phyloP scores from a whole-genome alignment of 108 stramenopile genomes.

The Cafeteria roenbergensis region DNA sequence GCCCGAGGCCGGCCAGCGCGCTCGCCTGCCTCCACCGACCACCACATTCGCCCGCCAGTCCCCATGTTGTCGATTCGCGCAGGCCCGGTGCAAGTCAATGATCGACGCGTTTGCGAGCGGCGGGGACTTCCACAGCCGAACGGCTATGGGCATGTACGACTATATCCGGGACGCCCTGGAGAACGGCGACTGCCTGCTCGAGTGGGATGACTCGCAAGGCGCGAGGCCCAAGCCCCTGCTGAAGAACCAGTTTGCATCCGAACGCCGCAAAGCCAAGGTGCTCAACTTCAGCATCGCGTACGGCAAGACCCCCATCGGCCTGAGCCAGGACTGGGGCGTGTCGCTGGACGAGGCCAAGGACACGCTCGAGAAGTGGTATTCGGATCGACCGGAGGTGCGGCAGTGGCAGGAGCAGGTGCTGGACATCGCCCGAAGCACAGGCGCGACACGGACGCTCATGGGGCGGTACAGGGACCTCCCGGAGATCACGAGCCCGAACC shows the following conservation, averaged over 20 bases:
- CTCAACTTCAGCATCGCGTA: conserved; percentile 98
- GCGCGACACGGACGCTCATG: conserved; percentile 78
- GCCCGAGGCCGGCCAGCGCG: too few species aligned
- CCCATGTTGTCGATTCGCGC: too few species aligned
- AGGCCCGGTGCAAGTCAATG: conserved; percentile 76
- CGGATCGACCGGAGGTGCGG: conserved; percentile 76
- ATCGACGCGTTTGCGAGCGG: conserved; percentile 85
- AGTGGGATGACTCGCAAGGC: conserved; percentile 80
- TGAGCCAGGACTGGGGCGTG: conserved; percentile 91
- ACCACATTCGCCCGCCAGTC: too few species aligned
- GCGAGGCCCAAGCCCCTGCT: conserved; percentile 71
- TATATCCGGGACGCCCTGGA: conserved; percentile 80
- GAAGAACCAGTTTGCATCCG: conserved; percentile 89
- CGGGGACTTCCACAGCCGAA: conserved; percentile 93
- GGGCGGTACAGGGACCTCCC: conserved; percentile 80
- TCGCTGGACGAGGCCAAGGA: conserved; percentile 65
- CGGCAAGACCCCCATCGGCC: conserved; percentile 92
- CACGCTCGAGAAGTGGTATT: conserved; percentile 86
- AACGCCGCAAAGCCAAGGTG: conserved; percentile 91
- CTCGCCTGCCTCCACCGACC: too few species aligned
- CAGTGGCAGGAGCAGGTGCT: conserved; percentile 78
- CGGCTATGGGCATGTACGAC: conserved; percentile 93
- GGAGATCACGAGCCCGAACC: conserved; percentile 48
- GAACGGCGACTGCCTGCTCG: conserved; percentile 76
- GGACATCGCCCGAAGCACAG: conserved; percentile 45